A percentile compares a stretch with the other conserved stretches of the same genome.
Conservation (phyloP, 805 yeast species). For the Scheffersomyces spartinae region DNA sequence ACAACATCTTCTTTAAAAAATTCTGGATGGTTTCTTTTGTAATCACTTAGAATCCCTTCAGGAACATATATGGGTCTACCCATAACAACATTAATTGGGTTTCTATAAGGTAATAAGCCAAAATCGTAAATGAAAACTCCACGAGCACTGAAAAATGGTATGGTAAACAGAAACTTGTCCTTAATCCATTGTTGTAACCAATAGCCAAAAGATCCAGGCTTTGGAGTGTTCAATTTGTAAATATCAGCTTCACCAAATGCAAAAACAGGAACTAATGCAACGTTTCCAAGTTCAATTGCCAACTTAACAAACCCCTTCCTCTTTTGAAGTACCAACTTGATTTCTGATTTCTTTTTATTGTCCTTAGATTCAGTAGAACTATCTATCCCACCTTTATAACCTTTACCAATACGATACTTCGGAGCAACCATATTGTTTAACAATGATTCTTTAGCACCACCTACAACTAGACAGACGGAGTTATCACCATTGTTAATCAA, state of each 20-base stretch:
- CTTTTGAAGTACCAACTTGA: conserved; percentile 59
- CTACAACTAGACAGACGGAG: conserved; percentile 83
- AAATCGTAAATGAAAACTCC: conserved; percentile 89
- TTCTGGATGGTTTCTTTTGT: conserved; percentile 19
- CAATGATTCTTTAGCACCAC: conserved; percentile 90
- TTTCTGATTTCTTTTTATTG: conserved; percentile 43
- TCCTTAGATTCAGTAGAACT: conserved; percentile 2
- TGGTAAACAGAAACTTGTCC: conserved; percentile 61
- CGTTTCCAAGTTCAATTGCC: conserved; percentile 72
- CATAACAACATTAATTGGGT: conserved; percentile 64
- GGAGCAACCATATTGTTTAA: conserved; percentile 31
- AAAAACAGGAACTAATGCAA: conserved; percentile 73
- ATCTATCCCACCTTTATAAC: conserved; percentile 11
- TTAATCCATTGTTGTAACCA: conserved; percentile 66
- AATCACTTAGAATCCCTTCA: conserved; percentile 18
- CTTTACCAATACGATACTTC: conserved; percentile 22
- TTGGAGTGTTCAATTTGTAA: conserved; percentile 31
- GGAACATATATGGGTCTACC: conserved; percentile 61
- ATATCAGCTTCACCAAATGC: conserved; percentile 82
- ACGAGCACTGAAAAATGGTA: conserved; percentile 86
- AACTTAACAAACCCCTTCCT: conserved; percentile 84
- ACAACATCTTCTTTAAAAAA: conserved; percentile 22
- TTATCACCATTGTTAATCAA: conserved; percentile 50
- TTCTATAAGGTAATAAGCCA: conserved; percentile 80
- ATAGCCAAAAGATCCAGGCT: conserved; percentile 33